Conservation (phyloP, 1,139 yeast genomes). For the Entelexis sorbosivorans region DNA sequence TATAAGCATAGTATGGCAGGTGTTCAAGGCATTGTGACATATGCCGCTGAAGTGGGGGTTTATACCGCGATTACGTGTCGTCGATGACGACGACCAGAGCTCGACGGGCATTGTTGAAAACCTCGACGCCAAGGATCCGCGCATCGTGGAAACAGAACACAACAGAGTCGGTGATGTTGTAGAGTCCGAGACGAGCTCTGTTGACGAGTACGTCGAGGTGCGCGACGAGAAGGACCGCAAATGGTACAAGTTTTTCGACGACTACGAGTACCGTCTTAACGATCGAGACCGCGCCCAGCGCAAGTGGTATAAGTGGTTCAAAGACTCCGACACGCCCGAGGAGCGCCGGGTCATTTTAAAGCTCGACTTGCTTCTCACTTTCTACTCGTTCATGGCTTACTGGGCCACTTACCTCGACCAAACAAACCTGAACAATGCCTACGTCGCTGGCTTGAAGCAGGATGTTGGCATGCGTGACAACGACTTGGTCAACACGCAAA, state of each 20-base stretch:
- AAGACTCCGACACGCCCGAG: slow-evolving; percentile 34
- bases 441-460: slow-evolving; percentile 51
- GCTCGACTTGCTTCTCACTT: slow-evolving; percentile 48
- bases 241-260: slow-evolving; percentile 7
- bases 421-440: slow-evolving; percentile 38
- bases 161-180: too few relatives aligned
- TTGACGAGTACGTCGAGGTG: not conserved
- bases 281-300: slow-evolving; percentile 2
- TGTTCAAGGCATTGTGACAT: too few relatives aligned
- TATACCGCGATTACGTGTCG: too few relatives aligned
- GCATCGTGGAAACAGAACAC: not conserved
- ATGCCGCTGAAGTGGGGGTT: slow-evolving; percentile 11
- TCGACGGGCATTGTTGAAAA: slow-evolving; percentile 4
- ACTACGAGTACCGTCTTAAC: slow-evolving; percentile 2
- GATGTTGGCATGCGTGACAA: slow-evolving; percentile 39
- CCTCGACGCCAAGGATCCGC: not conserved
- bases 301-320: slow-evolving; percentile 7
- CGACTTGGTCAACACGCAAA: slow-evolving; percentile 48
- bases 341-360: slow-evolving; percentile 46
- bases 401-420: slow-evolving; percentile 64
- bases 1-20: too few relatives aligned
- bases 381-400: slow-evolving; percentile 51
- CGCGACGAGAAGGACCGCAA: slow-evolving; percentile 5
- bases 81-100: too few relatives aligned
- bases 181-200: too few relatives aligned